Evolutionary conservation across 352 stramenopile species (phyloP), one percentile per base, ranked within the genome.

Genomic region (Phytophthora litchii): DNA sequence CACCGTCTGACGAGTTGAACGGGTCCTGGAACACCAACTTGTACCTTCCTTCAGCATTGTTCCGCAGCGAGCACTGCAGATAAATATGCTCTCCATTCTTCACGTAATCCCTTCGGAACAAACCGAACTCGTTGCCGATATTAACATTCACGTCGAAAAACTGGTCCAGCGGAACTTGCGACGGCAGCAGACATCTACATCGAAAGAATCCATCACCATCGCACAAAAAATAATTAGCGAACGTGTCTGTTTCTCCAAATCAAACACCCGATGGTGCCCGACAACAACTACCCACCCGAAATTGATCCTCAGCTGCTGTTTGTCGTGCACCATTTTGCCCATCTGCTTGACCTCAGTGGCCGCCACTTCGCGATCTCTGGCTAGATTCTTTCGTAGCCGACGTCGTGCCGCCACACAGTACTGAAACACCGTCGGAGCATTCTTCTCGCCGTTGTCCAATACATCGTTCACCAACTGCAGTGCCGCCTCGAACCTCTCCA

Each of bases 71-170:
- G 55, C 70, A 84, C 19, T 86, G 72, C 5, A 91, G 54, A 45
- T 76, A 67, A 40, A 91, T 75, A 10, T 44, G 50, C 34, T 88
- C 74, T 23, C 64, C 69, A 4, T 64, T 50, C 21, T 58, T 58
- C 1, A 90, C 34, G 32, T 79, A 80, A 29, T 81, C 74, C 4
- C 84, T 76, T 19, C 79, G 80, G 36, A 91, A 92, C 10, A 94
- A 78, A 1, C 84, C 84, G 42, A 94, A 94, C 51, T 94, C 84
- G 57, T 94, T 94, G 37, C 80, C 84, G 37, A 91, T 83, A 36
- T 88, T 89, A n/a, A 91, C 73, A 34, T 62, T 57, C 27, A 94
- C 67, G 21, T 91, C 69, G 43, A 91, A 76, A 55, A 74, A 88
- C 37, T 77, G 49, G 17, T 54, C 62, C n/a, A 88, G 20, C 4